Base-by-base conservation (phyloP, 257 asterid genomes). In the Cynanchum wilfordii region DNA sequence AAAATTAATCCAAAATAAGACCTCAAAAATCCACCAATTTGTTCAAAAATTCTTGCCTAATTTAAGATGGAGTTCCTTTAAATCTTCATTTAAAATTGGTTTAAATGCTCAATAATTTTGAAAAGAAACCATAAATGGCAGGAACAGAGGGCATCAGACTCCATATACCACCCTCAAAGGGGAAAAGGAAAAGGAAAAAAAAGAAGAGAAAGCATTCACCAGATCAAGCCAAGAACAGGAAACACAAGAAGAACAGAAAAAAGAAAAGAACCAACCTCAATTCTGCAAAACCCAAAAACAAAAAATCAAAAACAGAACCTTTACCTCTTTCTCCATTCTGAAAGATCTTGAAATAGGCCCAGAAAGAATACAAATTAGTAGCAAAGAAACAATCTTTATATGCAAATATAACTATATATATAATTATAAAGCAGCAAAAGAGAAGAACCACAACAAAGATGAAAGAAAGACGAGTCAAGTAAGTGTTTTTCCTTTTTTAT, bases 241-340 rank as follows among this genome's bases (percentile, higher is more conserved):
- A 6, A 19, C 13, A 66, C 3, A 11, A 70, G 5, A 20, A 17
- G 24, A 52, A 52, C 24, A 52, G 24, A 13, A 24, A 1, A 25
- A 25, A 51, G 20, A 27, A 42, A 22, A 13, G 2, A 67, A 42
- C 57, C 52, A 36, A 7, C 45, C 22, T 64, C 40, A 73, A 73
- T 49, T 50, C 29, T 45, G 64, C 42, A 63, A 29, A 65, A n/a
- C 3, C 29, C 2, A 33, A 36, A 22, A 13, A 19, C 0, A 30
- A 57, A 50, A 47, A 47, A 17, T 20, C 49, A 45, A 10, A 11
- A 19, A 19, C 7, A 2, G 57, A 12, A 30, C 29, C 67, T 30
- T 79, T 71, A 79, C 82, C 82, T 79, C 82, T 64, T 75, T 79
- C 54, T 79, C 82, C 82, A 79, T 79, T 71, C 42, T 49, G 42